Conservation (phyloP, 2,329 filamentous ascomycete species). For the Leptographium galeiforme region DNA sequence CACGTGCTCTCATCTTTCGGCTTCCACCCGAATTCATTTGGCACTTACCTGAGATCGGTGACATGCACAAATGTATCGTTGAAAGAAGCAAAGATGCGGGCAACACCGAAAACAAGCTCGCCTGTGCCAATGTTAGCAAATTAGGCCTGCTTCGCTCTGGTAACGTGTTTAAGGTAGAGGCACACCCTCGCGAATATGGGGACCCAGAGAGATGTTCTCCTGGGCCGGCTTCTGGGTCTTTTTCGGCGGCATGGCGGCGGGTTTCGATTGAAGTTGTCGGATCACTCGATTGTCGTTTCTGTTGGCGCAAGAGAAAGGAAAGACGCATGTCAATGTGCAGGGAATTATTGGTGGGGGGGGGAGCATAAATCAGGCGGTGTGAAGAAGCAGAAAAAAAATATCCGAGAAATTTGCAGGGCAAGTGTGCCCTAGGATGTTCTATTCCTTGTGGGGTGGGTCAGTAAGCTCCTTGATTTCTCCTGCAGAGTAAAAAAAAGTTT, state of each 20-base stretch:
- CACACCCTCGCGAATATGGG: conserved; percentile 89
- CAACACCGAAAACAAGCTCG: conserved; percentile 96
- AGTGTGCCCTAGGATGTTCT: conserved; percentile 7
- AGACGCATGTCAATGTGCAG: not conserved
- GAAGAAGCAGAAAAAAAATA: conserved; percentile 3
- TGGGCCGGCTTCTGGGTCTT: conserved; percentile 70
- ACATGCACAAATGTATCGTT: conserved; percentile 96
- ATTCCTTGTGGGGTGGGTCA: not conserved
- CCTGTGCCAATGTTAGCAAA: conserved; percentile 32
- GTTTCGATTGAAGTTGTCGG: conserved; percentile 17
- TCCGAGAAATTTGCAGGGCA: conserved; percentile 6
- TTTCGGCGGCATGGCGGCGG: conserved; percentile 80
- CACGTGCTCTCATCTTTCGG: not conserved
- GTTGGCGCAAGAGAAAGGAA: not conserved
- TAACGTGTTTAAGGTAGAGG: conserved; percentile 3
- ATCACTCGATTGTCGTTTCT: not conserved
- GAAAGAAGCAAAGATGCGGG: conserved; percentile 94
- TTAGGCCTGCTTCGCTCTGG: conserved; percentile 3
- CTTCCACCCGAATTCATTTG: conserved; percentile 8
- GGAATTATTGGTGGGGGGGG: not conserved
- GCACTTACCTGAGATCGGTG: conserved; percentile 82
- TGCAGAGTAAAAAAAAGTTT: not conserved
- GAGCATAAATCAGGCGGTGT: conserved; percentile 6
- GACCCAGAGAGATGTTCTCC: conserved; percentile 98
- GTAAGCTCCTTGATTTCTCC: not conserved